phyloP scores from a whole-genome alignment of 176 grass and related monocot species.

The Zoysia pacifica region DNA sequence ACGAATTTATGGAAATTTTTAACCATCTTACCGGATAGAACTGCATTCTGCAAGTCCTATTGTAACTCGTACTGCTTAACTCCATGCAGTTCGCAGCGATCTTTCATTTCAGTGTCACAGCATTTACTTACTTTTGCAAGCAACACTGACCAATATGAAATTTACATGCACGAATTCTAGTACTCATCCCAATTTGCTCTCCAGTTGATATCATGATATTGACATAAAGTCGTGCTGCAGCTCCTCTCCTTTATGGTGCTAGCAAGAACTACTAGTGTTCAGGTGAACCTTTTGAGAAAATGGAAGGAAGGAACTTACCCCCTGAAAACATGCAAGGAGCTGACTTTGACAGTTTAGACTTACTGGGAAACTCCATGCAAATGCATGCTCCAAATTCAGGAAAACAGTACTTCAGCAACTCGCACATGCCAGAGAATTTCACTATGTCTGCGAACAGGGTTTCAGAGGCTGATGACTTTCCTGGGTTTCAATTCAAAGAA shows the following conservation, averaged over 20 bases:
- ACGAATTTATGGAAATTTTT: neutral
- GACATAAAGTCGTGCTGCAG: conserved; percentile 7
- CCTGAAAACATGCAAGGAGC: conserved; percentile 51
- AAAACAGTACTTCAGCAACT: conserved; percentile 34
- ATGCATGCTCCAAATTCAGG: conserved; percentile 48
- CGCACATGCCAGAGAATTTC: conserved; percentile 43
- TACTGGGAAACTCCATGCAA: conserved; percentile 49
- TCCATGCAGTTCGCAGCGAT: neutral
- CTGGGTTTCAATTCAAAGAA: conserved; percentile 53
- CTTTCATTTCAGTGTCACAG: neutral
- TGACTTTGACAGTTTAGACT: conserved; percentile 53
- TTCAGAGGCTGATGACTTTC: conserved; percentile 47
- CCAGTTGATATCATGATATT: conserved; percentile 23
- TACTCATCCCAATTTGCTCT: conserved; percentile 25
- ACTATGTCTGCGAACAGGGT: conserved; percentile 33
- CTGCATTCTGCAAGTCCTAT: neutral
- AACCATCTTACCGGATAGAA: neutral
- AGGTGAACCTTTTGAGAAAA: conserved; percentile 39
- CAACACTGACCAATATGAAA: neutral
- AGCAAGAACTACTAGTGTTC: neutral
- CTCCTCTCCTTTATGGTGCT: conserved; percentile 31
- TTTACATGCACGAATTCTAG: conserved; percentile 22
- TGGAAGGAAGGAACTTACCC: conserved; percentile 68
- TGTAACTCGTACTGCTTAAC: neutral
- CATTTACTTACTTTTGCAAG: conserved; percentile 6